Evolutionary conservation across 805 yeast species (phyloP).

Genomic region (Schizosaccharomyces osmophilus): DNA sequence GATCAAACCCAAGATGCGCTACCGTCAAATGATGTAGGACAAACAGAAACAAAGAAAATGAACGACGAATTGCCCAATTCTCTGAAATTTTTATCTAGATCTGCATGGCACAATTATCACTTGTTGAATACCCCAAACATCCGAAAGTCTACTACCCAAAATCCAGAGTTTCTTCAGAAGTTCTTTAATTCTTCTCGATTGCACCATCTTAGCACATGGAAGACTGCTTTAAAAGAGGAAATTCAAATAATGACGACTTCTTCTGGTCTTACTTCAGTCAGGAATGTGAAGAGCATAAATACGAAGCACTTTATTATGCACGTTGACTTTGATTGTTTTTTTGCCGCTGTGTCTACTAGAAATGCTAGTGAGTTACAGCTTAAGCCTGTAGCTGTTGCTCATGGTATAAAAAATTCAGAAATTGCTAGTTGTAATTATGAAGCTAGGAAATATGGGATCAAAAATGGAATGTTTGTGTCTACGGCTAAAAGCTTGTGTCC

Average conservation of each 20-base stretch:
- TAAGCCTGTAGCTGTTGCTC: conserved; percentile 38
- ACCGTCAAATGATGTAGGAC: background rate
- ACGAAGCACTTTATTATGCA: conserved; percentile 27
- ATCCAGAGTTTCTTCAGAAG: conserved; percentile 46
- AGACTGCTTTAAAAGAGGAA: conserved; percentile 39
- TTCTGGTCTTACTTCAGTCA: conserved; percentile 10
- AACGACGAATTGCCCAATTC: background rate
- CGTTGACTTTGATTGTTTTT: conserved; percentile 83
- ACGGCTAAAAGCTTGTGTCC: conserved; percentile 44
- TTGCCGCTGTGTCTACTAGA: conserved; percentile 61
- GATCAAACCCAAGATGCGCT: background rate
- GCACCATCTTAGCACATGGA: conserved; percentile 78
- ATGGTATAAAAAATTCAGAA: conserved; percentile 34
- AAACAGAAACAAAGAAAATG: background rate
- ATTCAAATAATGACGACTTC: conserved; percentile 25
- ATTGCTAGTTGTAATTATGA: conserved; percentile 79
- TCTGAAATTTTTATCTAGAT: background rate
- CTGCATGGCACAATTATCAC: background rate
- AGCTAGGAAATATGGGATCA: conserved; percentile 50
- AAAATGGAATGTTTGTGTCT: conserved; percentile 75
- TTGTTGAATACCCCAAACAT: conserved; percentile 5
- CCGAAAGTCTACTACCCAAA: conserved; percentile 30
- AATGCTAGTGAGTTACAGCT: conserved; percentile 29
- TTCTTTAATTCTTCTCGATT: conserved; percentile 65
- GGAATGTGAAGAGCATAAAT: conserved; percentile 4